Evolutionary conservation across 768 basidiomycete genomes (phyloP), one percentile per base, ranked within the genome.

Genomic region (Suillus subaureus): DNA sequence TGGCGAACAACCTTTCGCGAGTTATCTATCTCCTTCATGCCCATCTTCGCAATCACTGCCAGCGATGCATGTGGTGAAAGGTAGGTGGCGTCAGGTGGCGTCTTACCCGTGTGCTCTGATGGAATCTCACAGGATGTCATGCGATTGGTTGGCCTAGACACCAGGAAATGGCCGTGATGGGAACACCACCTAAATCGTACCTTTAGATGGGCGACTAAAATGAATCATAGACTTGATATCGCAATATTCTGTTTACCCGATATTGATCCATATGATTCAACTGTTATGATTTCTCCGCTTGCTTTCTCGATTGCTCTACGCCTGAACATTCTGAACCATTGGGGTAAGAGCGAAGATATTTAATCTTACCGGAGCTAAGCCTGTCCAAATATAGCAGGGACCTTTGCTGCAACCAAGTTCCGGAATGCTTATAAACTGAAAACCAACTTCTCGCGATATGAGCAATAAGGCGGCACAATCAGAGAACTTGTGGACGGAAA

Each of bases 401-500:
- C 42, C 4, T 43, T 43, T 18, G 7, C 42, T 54, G 28, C 28
- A 18, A 11, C 52, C 13, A 58, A 39, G 39, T 12, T 39, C 15
- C 26, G 6, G 39, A 4, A 6, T 12, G 57, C 57, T 60, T 42
- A 60, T 21, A 42, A 40, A 31, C 40, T 33, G 33, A 33, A 33
- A 23, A 57, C 57, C 26, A 40, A 3, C 39, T 40, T 39, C 39
- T 28, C 43, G 28, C 66, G 60, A 63, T 33, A 70, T 68, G 71
- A 64, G 12, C 40, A 28, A 45, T 18, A 52, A 55, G 33, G 43
- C 33, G 1, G 37, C 31, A 37, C 54, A 62, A 12, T 61, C 67
- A 35, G 58, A 43, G 58, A 40, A 72, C 39, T 76, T 87, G 9
- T 92, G 88, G 87, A 72, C 78, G 51, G 81, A 88, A 76, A 92